Evolutionary conservation across 148 eudicot genomes (phyloP).

Genomic region (Suaeda aralocaspica): DNA sequence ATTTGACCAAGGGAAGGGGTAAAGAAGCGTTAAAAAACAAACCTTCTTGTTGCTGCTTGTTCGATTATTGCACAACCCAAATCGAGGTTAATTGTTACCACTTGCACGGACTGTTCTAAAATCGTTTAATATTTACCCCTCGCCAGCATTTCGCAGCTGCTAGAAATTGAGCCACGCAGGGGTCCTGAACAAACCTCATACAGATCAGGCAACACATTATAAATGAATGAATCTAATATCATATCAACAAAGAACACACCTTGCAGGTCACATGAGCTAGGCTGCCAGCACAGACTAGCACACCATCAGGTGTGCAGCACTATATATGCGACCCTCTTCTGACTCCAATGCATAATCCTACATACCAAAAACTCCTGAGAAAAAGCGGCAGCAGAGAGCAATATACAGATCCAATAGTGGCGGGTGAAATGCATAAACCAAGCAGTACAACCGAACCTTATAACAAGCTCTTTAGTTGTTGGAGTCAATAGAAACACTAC

Average conservation of each 20-base stretch:
- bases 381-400: neutral
- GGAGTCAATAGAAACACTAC: constrained; percentile 89
- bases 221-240: neutral
- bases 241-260: constrained; percentile 31
- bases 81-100: constrained; percentile 88
- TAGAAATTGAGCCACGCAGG: constrained; percentile 71
- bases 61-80: constrained; percentile 85
- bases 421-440: neutral
- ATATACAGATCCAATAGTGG: neutral
- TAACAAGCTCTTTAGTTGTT: constrained; percentile 91
- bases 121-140: constrained; percentile 48
- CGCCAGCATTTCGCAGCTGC: constrained; percentile 74
- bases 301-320: constrained; percentile 98
- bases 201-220: constrained; percentile 1
- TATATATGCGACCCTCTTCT: constrained; percentile 76
- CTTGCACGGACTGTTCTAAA: constrained; percentile 63
- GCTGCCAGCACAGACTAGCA: constrained; percentile 95
- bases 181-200: constrained; percentile 52
- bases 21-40: constrained; percentile 26
- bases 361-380: neutral
- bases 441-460: constrained; percentile 54
- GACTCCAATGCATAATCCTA: constrained; percentile 98
- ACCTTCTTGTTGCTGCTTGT: constrained; percentile 93
- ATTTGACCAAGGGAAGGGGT: neutral
- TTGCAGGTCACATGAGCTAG: constrained; percentile 99